Evolutionary conservation across 768 basidiomycete genomes (phyloP).

Genomic region (Gloeopeniophorella convolvens): DNA sequence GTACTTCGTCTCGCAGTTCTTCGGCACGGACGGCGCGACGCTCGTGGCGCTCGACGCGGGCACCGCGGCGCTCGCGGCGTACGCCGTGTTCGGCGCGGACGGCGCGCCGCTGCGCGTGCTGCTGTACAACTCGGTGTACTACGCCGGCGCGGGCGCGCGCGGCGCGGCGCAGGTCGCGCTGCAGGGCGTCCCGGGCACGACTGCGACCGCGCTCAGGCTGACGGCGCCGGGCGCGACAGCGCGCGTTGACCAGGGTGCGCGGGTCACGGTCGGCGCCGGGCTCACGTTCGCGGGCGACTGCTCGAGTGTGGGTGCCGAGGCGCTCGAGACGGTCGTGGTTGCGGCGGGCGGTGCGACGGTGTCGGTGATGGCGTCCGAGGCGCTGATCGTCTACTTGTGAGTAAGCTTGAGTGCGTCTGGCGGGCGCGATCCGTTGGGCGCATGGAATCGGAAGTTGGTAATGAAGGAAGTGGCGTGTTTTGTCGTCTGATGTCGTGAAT

Average conservation of each 20-base stretch:
- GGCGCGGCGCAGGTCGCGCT: slow-evolving; percentile 26
- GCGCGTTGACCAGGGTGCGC: slow-evolving; percentile 28
- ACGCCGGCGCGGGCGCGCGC: slow-evolving; percentile 30
- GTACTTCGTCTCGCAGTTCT: slow-evolving; percentile 33
- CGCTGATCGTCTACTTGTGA: slow-evolving; percentile 31
- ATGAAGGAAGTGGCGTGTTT: too few species aligned
- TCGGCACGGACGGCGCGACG: slow-evolving; percentile 29
- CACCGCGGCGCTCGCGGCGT: slow-evolving; percentile 26
- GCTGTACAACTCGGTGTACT: slow-evolving; percentile 33
- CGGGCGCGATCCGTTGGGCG: too few species aligned
- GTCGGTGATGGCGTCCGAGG: slow-evolving; percentile 32
- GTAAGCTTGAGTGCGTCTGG: too few species aligned
- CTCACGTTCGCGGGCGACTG: slow-evolving; percentile 28
- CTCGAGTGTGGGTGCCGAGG: slow-evolving; percentile 23
- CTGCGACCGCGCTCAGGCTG: slow-evolving; percentile 26
- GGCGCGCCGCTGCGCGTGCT: slow-evolving; percentile 28
- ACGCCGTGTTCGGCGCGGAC: slow-evolving; percentile 27
- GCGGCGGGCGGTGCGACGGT: slow-evolving; percentile 24
- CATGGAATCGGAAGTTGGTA: too few species aligned
- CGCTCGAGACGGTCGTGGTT: slow-evolving; percentile 25
- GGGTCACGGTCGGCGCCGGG: slow-evolving; percentile 32
- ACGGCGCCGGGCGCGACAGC: slow-evolving; percentile 32
- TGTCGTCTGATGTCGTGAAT: too few species aligned
- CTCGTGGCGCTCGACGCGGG: slow-evolving; percentile 33
- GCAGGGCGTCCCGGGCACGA: slow-evolving; percentile 23